These are phyloP conservation scores for Petasospora fabianii DNA, from an alignment of 1,139 yeast genomes.

Conservation along the genomic window DNA sequence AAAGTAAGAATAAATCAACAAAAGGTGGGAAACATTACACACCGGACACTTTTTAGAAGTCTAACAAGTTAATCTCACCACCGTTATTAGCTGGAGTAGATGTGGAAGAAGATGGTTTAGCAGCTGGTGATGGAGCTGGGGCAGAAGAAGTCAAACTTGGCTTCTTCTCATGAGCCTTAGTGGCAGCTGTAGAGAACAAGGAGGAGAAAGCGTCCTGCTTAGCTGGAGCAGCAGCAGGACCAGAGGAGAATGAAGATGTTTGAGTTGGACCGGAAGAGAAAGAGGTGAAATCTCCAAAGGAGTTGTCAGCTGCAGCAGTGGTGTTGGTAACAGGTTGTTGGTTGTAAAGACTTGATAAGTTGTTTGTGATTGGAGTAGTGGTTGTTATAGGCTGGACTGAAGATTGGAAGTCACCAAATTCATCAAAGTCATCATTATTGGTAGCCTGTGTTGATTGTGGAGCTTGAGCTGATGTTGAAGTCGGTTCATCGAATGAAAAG, in stretches of 20 bases:
- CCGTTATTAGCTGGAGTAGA: constrained; percentile 4
- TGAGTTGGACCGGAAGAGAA: constrained; percentile 18
- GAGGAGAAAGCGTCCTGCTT: constrained; percentile 79
- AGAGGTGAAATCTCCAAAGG: constrained; percentile 27
- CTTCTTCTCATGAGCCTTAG: constrained; percentile 32
- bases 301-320: constrained; percentile 14
- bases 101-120: background rate
- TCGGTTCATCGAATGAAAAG: constrained; percentile 44
- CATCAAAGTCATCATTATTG: constrained; percentile 67
- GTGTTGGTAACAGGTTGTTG: constrained; percentile 15
- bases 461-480: constrained; percentile 12
- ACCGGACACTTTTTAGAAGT: constrained; percentile 5
- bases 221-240: constrained; percentile 33
- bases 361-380: constrained; percentile 20
- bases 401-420: constrained; percentile 63
- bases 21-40: too few relatives aligned
- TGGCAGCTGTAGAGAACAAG: constrained; percentile 68
- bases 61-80: constrained; percentile 15
- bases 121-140: constrained; percentile 4
- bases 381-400: constrained; percentile 10
- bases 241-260: constrained; percentile 27
- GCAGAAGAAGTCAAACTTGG: constrained; percentile 7
- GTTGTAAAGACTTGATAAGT: constrained; percentile 19
- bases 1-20: too few relatives aligned
- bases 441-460: constrained; percentile 13